Evolutionary conservation across 176 grass and related monocot genomes (phyloP).

Genomic region (Oryza nivara): DNA sequence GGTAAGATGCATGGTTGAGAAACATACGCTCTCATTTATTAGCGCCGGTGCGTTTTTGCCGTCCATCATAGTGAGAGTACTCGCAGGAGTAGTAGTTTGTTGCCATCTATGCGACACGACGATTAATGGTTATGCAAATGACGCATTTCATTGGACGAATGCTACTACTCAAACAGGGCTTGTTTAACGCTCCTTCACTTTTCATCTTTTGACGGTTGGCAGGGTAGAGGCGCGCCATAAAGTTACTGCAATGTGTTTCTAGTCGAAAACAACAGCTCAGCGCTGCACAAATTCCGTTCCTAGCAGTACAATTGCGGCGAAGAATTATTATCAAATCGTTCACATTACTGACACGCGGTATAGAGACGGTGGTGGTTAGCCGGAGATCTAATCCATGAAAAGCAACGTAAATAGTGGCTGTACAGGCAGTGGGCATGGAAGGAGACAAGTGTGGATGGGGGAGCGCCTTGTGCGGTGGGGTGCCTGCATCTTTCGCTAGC

Average conservation of each 20-base stretch:
- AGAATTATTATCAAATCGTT: conserved; percentile 5
- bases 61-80: too few relatives aligned
- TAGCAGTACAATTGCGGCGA: conserved; percentile 12
- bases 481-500: conserved; percentile 30
- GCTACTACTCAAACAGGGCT: background rate
- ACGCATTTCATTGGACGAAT: background rate
- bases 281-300: background rate
- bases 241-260: background rate
- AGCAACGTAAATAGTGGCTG: background rate
- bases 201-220: background rate
- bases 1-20: background rate
- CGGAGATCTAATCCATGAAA: conserved; percentile 12
- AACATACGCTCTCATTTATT: conserved; percentile 23
- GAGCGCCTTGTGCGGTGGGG: conserved; percentile 19
- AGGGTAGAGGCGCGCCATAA: background rate
- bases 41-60: conserved; percentile 9
- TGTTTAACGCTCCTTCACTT: background rate
- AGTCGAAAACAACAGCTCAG: too few relatives aligned
- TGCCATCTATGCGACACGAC: conserved; percentile 37
- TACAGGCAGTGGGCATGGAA: background rate
- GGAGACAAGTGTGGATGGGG: conserved; percentile 48
- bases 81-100: background rate
- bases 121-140: conserved; percentile 6
- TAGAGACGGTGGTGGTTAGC: background rate
- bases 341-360: conserved; percentile 13